Base-by-base conservation (phyloP, 768 basidiomycete species). In the Leccinellum rugosiceps region DNA sequence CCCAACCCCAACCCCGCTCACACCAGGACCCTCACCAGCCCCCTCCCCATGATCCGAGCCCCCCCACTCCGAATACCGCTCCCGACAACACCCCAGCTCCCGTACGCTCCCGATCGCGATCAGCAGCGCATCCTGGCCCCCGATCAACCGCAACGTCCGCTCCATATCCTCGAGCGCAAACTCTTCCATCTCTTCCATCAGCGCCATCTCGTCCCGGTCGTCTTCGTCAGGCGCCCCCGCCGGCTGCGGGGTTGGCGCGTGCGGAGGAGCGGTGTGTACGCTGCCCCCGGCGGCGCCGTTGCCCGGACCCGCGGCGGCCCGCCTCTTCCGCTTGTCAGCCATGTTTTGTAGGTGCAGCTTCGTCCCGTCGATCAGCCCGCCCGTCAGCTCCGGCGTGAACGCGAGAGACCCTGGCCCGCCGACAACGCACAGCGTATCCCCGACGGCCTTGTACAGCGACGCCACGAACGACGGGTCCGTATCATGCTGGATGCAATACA, bases 181-280 rank as follows among this genome's bases (percentile, higher is more conserved):
- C 55, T 89, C 89, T 68, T 91, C 90, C 74, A 91, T 85, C 76
- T 93, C 90, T 70, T 92, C 88, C 38, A 89, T 66, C 53, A 91
- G 68, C 68, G 81, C 81, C 62, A 89, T 72, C 60, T 92, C 89
- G 59, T 91, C 88, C 56, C 75, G 74, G 51, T 90, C 87, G 53
- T 84, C 81, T 55, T 76, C 75, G 45, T 58, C 64, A 17, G 34
- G 34, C 7, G 15, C 15, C 7, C n/a, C n/a, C n/a, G n/a, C n/a
- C n/a, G 34, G 34, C 34, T 35, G 34, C 13, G 34, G 14, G 32
- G 15, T 35, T 3, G 10, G 23, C 13, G 21, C 44, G 44, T 13
- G 44, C 13, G 11, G 44, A 10, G 44, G 21, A n/a, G n/a, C n/a
- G 11, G 10, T 5, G 7, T 14, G 21, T 21, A 23, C 23, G 14